These are phyloP conservation scores for Diplodia corticola DNA, from an alignment of 2,329 filamentous ascomycete genomes.

Conservation along the genomic window DNA sequence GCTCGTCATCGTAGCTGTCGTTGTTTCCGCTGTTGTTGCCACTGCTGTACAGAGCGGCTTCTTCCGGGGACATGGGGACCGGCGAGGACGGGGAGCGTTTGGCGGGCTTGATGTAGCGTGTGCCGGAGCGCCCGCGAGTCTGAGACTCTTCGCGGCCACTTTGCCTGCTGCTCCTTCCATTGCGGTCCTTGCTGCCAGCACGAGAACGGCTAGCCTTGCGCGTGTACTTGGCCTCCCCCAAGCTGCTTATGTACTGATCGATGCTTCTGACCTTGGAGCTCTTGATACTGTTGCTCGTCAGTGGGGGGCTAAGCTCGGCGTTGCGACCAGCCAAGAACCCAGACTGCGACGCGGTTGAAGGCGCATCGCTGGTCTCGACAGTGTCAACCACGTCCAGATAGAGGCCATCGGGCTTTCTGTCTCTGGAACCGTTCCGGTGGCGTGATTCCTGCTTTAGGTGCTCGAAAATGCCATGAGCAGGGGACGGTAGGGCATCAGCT, in stretches of 20 bases:
- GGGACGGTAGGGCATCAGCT: constrained; percentile 65
- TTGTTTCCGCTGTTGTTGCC: constrained; percentile 46
- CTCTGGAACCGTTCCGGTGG: constrained; percentile 70
- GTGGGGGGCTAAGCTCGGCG: constrained; percentile 54
- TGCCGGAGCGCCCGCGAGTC: constrained; percentile 66
- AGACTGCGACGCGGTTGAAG: constrained; percentile 31
- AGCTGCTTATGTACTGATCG: constrained; percentile 82
- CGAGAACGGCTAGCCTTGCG: constrained; percentile 44
- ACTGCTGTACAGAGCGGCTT: constrained; percentile 50
- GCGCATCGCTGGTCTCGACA: constrained; percentile 35
- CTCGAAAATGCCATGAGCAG: constrained; percentile 63
- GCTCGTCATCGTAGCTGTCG: constrained; percentile 51
- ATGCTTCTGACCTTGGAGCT: constrained; percentile 65
- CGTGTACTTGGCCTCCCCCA: constrained; percentile 70
- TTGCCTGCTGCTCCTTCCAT: constrained; percentile 9
- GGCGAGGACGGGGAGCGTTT: constrained; percentile 92
- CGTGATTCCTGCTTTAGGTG: constrained; percentile 61
- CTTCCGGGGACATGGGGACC: constrained; percentile 90
- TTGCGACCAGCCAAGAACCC: constrained; percentile 33
- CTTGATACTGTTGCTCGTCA: constrained; percentile 50
- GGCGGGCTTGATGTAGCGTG: constrained; percentile 69
- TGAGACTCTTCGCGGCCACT: constrained; percentile 51
- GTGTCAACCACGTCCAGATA: constrained; percentile 49
- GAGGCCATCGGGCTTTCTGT: constrained; percentile 75
- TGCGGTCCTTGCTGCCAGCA: constrained; percentile 40